phyloP scores from a whole-genome alignment of 208 protist genomes.

The Acanthamoeba sp. region DNA sequence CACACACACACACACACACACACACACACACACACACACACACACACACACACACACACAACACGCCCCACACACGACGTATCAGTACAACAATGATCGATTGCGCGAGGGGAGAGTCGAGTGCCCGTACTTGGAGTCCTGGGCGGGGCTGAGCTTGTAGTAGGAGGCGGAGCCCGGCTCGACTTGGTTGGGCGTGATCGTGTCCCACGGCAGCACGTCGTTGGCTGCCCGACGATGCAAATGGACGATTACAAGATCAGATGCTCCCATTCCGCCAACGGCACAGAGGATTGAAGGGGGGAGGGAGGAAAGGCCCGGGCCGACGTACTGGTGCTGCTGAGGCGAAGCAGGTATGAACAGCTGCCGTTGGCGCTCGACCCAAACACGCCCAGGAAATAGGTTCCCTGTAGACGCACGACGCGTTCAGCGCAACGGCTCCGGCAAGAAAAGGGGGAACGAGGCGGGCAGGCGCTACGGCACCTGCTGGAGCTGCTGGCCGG shows the following conservation, averaged over 20 bases:
- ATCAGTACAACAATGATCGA: not conserved
- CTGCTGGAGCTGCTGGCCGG: not conserved
- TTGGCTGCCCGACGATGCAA: not conserved
- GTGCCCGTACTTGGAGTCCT: not conserved
- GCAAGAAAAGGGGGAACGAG: too few species aligned
- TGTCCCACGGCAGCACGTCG: slow-evolving; percentile 25
- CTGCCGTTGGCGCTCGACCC: not conserved
- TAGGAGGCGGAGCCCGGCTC: not conserved
- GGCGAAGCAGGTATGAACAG: not conserved
- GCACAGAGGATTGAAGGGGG: not conserved
- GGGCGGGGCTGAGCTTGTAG: not conserved
- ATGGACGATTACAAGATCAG: too few species aligned
- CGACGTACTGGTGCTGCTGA: not conserved
- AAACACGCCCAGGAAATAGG: not conserved
- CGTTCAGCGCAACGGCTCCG: too few species aligned
- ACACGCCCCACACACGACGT: not conserved
- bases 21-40: too few species aligned
- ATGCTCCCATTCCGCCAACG: too few species aligned
- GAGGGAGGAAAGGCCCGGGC: not conserved
- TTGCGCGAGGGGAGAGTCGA: not conserved
- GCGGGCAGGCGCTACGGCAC: not conserved
- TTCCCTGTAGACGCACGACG: not conserved
- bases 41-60: too few species aligned
- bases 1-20: not conserved
- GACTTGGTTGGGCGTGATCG: not conserved